Base-by-base conservation (phyloP, 345 rosid genomes). In the Trapa incisa region DNA sequence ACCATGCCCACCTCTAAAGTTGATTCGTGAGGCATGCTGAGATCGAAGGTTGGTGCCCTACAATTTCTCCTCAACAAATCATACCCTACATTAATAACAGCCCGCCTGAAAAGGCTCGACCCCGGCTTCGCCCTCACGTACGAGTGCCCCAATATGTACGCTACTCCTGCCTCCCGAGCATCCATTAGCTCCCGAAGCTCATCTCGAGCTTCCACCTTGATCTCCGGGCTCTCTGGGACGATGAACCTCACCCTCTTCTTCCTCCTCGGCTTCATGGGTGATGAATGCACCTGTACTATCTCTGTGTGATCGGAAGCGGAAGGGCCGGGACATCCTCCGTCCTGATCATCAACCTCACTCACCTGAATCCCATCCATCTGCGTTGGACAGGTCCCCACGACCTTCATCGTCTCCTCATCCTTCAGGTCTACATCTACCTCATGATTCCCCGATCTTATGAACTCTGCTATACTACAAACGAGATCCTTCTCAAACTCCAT, bases 1-100 rank as follows among this genome's bases (percentile, higher is more conserved):
- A 87, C 60, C 98, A 93, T 88, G 65, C 98, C 98, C 12, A 93
- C 98, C 79, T 93, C 95, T 71, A 93, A 73, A 3, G 96, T 93
- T 6, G 98, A 88, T 1, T 91, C 94, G 65, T 88, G 91, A 0
- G 97, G 92, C 33, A 81, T 78, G 9, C 81, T 84, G 45, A 88
- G 74, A 1, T 75, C 81, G 68, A 78, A 72, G 8, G 78, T 77
- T 0, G 92, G 81, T 32, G 85, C 66, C 72, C 97, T 77, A 70
- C 86, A 82, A 62, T 93, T 93, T 77, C 92, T 83, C 71, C 98
- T 81, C 79, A 93, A 81, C 72, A 93, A 90, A 78, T 88, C 98
- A 14, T 87, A 94, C 42, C 86, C 95, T 0, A 76, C 61, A 64
- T 94, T 81, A n/a, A 94, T 80, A 61, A 84, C 89, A 43, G 87